phyloP scores from a whole-genome alignment of 768 basidiomycete species.

The Kwoniella bestiolae region DNA sequence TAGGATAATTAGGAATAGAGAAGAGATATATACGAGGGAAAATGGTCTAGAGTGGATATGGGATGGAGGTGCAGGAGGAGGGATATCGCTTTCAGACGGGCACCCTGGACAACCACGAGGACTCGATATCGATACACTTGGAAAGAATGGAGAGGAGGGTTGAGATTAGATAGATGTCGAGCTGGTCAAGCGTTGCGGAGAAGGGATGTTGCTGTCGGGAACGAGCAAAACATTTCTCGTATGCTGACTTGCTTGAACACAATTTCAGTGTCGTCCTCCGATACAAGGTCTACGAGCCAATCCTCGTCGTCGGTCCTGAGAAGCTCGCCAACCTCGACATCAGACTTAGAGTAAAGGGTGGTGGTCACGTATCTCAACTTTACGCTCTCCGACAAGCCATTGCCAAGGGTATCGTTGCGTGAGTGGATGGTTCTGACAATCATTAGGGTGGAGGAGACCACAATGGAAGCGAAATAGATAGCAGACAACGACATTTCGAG shows the following conservation, averaged over 20 bases:
- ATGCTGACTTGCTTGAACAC: conserved; percentile 6
- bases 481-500: too few relatives aligned
- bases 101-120: too few relatives aligned
- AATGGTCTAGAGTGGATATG: too few relatives aligned
- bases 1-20: background rate
- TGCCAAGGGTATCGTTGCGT: conserved; percentile 94
- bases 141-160: background rate
- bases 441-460: too few relatives aligned
- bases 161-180: background rate
- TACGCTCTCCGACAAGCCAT: conserved; percentile 99
- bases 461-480: too few relatives aligned
- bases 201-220: too few relatives aligned
- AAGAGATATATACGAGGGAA: too few relatives aligned
- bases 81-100: too few relatives aligned
- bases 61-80: too few relatives aligned
- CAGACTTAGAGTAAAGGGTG: conserved; percentile 96
- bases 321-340: conserved; percentile 87
- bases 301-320: conserved; percentile 91
- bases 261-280: conserved; percentile 69
- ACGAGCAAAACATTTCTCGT: too few relatives aligned
- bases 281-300: conserved; percentile 96
- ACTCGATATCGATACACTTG: background rate
- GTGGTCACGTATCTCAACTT: conserved; percentile 98
- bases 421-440: conserved; percentile 53
- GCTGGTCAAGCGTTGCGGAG: background rate